These are phyloP conservation scores for Salicornia ramosissima DNA, from an alignment of 148 eudicot genomes.

Conservation along the genomic window DNA sequence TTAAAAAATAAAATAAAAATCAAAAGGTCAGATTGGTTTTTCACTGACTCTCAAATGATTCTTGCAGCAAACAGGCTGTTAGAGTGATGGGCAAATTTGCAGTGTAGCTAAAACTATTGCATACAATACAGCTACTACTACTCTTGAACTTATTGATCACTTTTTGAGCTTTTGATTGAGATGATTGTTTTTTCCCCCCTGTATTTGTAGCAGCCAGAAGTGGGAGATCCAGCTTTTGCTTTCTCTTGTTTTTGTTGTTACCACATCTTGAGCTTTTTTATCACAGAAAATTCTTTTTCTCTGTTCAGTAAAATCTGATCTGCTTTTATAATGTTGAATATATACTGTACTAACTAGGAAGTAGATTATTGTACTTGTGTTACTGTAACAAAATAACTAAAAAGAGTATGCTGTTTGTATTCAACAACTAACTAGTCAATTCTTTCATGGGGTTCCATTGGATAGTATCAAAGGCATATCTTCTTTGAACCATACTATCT, in stretches of 20 bases:
- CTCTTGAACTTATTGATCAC: too few species aligned
- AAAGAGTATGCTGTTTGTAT: background rate
- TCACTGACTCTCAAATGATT: conserved; percentile 6
- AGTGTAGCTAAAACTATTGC: background rate
- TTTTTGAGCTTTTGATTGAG: conserved; percentile 8
- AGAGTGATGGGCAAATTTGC: conserved; percentile 19
- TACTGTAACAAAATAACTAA: background rate
- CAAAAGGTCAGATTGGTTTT: too few species aligned
- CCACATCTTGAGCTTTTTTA: conserved; percentile 9
- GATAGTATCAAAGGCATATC: too few species aligned
- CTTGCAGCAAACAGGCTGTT: conserved; percentile 22
- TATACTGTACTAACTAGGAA: background rate
- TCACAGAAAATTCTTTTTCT: conserved; percentile 1
- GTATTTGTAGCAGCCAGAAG: conserved; percentile 18
- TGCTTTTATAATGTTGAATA: background rate
- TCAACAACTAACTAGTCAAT: background rate
- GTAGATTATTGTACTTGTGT: conserved; percentile 1
- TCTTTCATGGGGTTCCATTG: too few species aligned
- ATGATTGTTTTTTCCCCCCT: background rate
- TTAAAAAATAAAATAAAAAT: too few species aligned
- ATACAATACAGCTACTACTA: background rate
- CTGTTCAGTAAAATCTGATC: background rate
- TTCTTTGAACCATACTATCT: too few species aligned
- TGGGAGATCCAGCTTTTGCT: conserved; percentile 27
- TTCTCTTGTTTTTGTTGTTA: conserved; percentile 9